A percentile compares a stretch with the other conserved stretches of the same genome.
Conservation (phyloP, 2,329 filamentous ascomycete genomes). For the Paracamarosporium sp. region DNA sequence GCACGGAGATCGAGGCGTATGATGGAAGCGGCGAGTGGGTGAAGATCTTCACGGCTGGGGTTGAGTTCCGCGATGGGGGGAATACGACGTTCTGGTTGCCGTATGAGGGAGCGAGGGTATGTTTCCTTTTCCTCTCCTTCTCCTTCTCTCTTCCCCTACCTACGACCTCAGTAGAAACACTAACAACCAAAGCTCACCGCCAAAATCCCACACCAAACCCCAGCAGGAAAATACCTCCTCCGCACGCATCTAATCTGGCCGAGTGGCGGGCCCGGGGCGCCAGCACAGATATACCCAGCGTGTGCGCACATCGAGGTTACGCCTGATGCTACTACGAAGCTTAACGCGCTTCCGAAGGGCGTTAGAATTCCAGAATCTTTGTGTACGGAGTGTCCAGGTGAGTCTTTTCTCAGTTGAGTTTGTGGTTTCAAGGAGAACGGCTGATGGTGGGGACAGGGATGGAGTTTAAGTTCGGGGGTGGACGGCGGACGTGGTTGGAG, state of each 20-base stretch:
- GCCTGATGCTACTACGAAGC: not conserved
- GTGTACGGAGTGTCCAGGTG: constrained; percentile 6
- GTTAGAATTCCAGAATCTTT: constrained; percentile 20
- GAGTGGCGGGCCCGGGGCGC: not conserved
- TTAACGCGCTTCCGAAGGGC: constrained; percentile 9
- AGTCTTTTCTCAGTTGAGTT: not conserved
- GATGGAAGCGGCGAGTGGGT: constrained; percentile 18
- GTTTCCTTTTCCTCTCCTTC: too few species aligned
- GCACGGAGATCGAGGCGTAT: constrained; percentile 11
- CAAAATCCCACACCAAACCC: constrained; percentile 19
- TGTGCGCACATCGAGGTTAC: constrained; percentile 20
- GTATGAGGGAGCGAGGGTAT: not conserved
- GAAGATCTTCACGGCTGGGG: constrained; percentile 14
- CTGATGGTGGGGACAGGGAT: constrained; percentile 7
- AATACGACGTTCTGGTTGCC: not conserved
- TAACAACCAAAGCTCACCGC: not conserved
- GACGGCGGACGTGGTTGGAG: too few species aligned
- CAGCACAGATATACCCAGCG: constrained; percentile 15
- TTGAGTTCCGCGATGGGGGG: not conserved
- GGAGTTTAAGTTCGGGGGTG: constrained; percentile 3
- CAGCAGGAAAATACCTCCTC: constrained; percentile 20
- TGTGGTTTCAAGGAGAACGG: not conserved
- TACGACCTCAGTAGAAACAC: not conserved
- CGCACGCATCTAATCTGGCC: constrained; percentile 17
- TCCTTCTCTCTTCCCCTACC: too few species aligned